Evolutionary conservation across 768 basidiomycete species (phyloP).

Genomic region (Tricholoma saponaceum): DNA sequence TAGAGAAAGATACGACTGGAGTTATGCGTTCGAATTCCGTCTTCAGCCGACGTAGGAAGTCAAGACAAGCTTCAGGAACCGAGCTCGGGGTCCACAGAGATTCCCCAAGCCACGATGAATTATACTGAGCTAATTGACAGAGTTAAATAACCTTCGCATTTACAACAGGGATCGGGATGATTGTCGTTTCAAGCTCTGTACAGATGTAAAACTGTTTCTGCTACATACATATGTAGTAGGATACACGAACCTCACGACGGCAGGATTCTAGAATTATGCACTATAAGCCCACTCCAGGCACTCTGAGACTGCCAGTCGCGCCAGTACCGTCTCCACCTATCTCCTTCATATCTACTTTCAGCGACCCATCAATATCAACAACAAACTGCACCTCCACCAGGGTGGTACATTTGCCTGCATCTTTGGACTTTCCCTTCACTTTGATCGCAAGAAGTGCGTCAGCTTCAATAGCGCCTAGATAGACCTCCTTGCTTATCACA

Average conservation of each 20-base stretch:
- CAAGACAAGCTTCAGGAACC: too few species aligned
- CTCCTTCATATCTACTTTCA: conserved; percentile 36
- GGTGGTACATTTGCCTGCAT: conserved; percentile 46
- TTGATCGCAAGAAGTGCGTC: conserved; percentile 39
- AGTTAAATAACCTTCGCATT: too few species aligned
- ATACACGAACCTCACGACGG: background rate
- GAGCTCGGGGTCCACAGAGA: too few species aligned
- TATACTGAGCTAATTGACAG: too few species aligned
- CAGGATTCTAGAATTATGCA: background rate
- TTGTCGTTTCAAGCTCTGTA: too few species aligned
- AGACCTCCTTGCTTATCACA: conserved; percentile 48
- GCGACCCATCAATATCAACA: conserved; percentile 31
- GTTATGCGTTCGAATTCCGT: too few species aligned
- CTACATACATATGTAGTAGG: too few species aligned
- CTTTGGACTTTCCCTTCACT: conserved; percentile 33
- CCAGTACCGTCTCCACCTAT: conserved; percentile 20
- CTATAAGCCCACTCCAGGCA: conserved; percentile 6
- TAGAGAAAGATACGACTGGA: too few species aligned
- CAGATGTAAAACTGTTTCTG: too few species aligned
- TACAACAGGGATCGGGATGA: too few species aligned
- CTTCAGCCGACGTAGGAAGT: too few species aligned
- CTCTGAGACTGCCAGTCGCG: conserved; percentile 7
- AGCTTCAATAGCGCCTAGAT: conserved; percentile 41
- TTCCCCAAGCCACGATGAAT: too few species aligned
- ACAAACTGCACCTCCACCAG: conserved; percentile 43